These are phyloP conservation scores for Bruguiera hainesii DNA, from an alignment of 441 rosid genomes.

Conservation along the genomic window DNA sequence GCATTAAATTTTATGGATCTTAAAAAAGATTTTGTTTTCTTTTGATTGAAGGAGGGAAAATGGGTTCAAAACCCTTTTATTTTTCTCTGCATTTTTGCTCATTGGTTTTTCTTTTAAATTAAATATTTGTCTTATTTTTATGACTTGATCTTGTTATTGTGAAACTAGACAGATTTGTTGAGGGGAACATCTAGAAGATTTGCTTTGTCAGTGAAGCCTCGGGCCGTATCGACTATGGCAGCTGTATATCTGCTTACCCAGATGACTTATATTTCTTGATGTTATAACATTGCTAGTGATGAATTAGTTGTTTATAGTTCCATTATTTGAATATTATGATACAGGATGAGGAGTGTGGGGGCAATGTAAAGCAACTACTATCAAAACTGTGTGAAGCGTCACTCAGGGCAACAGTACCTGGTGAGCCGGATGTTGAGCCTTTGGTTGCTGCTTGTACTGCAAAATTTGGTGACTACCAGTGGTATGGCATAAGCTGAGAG, in stretches of 20 bases:
- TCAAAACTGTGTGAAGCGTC: conserved; percentile 59
- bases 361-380: conserved; percentile 54
- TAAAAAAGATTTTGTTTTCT: neutral
- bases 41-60: neutral
- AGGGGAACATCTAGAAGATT: conserved; percentile 48
- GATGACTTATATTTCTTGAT: no score
- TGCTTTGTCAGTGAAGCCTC: conserved; percentile 31
- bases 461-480: conserved; percentile 87
- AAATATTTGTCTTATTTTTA: neutral
- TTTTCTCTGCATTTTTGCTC: neutral
- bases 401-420: conserved; percentile 52
- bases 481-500: conserved; percentile 35
- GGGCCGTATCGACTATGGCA: conserved; percentile 57
- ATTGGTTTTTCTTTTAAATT: neutral
- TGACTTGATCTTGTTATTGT: conserved; percentile 8
- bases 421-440: conserved; percentile 57
- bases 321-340: neutral
- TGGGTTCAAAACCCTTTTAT: neutral
- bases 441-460: conserved; percentile 58
- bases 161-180: conserved; percentile 70
- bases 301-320: no score
- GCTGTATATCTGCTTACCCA: conserved; percentile 24
- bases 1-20: no score
- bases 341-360: conserved; percentile 51
- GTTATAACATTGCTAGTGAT: no score